phyloP scores from a whole-genome alignment of 495 filamentous ascomycete species.

The Penicillium antarcticum region DNA sequence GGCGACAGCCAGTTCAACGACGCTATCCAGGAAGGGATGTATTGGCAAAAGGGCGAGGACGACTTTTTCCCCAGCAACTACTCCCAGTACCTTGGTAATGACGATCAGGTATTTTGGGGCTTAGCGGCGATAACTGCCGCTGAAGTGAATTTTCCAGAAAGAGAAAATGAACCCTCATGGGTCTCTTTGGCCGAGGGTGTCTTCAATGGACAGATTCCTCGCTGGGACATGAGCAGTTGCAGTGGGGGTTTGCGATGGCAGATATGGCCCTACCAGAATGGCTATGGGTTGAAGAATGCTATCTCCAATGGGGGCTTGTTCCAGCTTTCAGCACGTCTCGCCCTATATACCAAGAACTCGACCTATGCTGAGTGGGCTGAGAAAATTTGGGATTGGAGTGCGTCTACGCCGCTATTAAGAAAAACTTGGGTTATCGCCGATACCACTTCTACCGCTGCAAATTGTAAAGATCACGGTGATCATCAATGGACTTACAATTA shows the following conservation, averaged over 20 bases:
- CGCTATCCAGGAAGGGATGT: conserved; percentile 53
- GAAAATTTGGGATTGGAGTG: conserved; percentile 65
- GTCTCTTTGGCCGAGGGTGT: conserved; percentile 51
- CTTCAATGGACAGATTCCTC: conserved; percentile 58
- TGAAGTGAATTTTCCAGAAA: conserved; percentile 66
- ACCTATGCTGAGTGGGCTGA: conserved; percentile 72
- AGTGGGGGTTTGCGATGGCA: conserved; percentile 78
- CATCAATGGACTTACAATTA: conserved; percentile 73
- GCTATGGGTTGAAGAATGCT: conserved; percentile 74
- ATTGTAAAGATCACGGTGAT: conserved; percentile 55
- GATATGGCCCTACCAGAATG: conserved; percentile 71
- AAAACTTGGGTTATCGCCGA: conserved; percentile 56
- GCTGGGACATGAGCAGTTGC: conserved; percentile 64
- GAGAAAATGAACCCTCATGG: conserved; percentile 54
- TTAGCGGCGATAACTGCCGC: conserved; percentile 66
- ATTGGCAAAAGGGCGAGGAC: conserved; percentile 59
- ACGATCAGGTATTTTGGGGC: conserved; percentile 77
- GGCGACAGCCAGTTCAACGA: conserved; percentile 67
- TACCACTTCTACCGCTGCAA: conserved; percentile 50
- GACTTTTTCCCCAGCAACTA: conserved; percentile 60
- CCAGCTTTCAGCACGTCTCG: conserved; percentile 68
- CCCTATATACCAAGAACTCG: conserved; percentile 66
- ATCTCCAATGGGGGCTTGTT: conserved; percentile 74
- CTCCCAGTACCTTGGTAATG: conserved; percentile 52
- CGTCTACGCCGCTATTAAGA: conserved; percentile 48